These are phyloP conservation scores for Botryotinia convoluta DNA, from an alignment of 2,329 filamentous ascomycete genomes.

Conservation along the genomic window DNA sequence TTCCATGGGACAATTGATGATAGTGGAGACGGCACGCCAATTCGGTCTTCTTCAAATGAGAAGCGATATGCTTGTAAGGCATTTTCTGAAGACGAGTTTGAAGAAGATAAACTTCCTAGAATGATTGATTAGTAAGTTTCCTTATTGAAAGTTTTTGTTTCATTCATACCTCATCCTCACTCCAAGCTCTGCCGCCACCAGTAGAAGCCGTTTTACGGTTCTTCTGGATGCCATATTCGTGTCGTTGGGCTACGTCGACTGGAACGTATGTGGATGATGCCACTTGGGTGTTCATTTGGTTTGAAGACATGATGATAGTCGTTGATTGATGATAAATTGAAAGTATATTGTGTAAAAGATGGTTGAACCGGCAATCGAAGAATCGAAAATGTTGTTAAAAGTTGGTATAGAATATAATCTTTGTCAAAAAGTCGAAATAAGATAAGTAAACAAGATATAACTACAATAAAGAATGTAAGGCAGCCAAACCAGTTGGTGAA, in stretches of 20 bases:
- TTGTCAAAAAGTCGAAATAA: constrained; percentile 27
- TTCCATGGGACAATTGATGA: constrained; percentile 80
- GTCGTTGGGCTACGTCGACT: constrained; percentile 54
- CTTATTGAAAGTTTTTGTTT: not conserved
- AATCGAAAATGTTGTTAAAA: constrained; percentile 37
- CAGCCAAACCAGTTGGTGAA: constrained; percentile 53
- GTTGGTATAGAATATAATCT: constrained; percentile 48
- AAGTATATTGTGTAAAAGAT: constrained; percentile 29
- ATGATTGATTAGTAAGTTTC: not conserved
- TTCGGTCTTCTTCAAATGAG: constrained; percentile 83
- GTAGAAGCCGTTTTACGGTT: constrained; percentile 67
- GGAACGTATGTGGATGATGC: constrained; percentile 37
- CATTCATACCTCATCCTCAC: constrained; percentile 70
- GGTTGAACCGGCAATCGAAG: constrained; percentile 38
- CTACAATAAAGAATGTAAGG: constrained; percentile 49
- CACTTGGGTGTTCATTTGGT: constrained; percentile 39
- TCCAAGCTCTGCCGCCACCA: constrained; percentile 78
- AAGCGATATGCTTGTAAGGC: constrained; percentile 87
- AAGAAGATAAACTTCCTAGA: constrained; percentile 76
- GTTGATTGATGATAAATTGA: constrained; percentile 31
- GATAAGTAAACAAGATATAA: constrained; percentile 31
- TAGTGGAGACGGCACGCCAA: constrained; percentile 84
- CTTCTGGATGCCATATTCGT: constrained; percentile 61
- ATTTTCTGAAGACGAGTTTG: constrained; percentile 84
- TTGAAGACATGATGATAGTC: constrained; percentile 37